Evolutionary conservation across 495 filamentous ascomycete species (phyloP), one percentile per base, ranked within the genome.

Genomic region (Neurospora terricola): DNA sequence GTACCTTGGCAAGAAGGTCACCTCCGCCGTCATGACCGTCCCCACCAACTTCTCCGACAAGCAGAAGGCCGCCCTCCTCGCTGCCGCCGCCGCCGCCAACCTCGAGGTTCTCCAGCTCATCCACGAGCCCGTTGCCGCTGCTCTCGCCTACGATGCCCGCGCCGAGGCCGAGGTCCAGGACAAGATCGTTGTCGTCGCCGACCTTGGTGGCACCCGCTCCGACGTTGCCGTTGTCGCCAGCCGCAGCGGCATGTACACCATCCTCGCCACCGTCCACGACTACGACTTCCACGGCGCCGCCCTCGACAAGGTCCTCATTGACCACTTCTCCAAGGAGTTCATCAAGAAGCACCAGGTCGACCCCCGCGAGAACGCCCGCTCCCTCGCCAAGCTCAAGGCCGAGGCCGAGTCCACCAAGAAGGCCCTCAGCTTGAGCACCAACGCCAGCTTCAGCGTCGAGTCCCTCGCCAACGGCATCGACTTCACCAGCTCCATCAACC

Each of bases 241-340:
- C 78, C 90, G 95, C 80, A 93, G 95, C 66, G 96, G 96, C 76
- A 96, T 98, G 86, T 98, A 99, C 88, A 97, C 93, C 69, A 91
- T 97, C 76, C 87, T 99, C 16, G 94, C 96, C 5, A 97, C 95
- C 39, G 89, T 90, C 16, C 96, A 99, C 82, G 96, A 99, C 86
- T 97, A 96, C 81, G 93, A 97, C 79, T 91, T 93, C 73, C 89
- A 91, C 69, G 96, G 96, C 76, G 82, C 87, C 34, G 89, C 92
- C 66, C 84, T 99, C 40, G 96, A 99, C 83, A 87, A 94, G 78
- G 90, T 96, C 42, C 87, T 99, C 68, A 91, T 97, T 76, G 94
- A 98, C 80, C 90, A 97, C 86, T 98, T 98, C 77, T 91, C 96
- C 73, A 98, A 99, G 87, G 96, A 98, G 82, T 99, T 99, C 84